Conservation (phyloP, 2,329 filamentous ascomycete species). For the Diaporthe vaccinii region DNA sequence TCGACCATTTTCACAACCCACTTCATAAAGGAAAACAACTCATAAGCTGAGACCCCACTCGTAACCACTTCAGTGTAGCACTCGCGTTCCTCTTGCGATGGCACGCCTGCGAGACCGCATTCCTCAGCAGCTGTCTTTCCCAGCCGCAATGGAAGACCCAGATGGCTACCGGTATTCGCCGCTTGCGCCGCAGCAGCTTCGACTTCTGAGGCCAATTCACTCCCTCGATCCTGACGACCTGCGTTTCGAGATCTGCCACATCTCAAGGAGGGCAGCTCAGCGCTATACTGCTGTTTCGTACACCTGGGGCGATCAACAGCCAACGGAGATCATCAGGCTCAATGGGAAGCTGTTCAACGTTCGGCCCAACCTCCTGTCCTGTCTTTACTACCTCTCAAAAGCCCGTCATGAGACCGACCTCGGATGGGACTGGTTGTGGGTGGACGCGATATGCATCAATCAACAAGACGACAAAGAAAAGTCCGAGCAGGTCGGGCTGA, state of each 20-base stretch:
- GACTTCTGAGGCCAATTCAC: not conserved
- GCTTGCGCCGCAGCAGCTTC: not conserved
- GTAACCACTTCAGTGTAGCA: not conserved
- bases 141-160: not conserved
- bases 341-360: not conserved
- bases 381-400: not conserved
- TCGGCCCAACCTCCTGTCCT: not conserved
- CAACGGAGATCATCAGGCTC: not conserved
- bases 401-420: not conserved
- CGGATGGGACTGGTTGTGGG: not conserved
- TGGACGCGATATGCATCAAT: not conserved
- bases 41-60: not conserved
- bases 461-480: not conserved
- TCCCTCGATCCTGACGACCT: not conserved
- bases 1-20: not conserved
- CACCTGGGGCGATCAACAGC: not conserved
- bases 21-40: not conserved
- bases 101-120: not conserved
- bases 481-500: not conserved
- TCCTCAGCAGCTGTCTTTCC: not conserved
- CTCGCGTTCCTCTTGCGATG: too few species aligned
- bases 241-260: not conserved
- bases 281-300: not conserved
- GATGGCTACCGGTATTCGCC: not conserved
- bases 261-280: not conserved